A percentile compares a stretch with the other conserved stretches of the same genome.
Evolutionary conservation across 805 yeast genomes (phyloP).

Genomic region (Myxozyma melibiosi): DNA sequence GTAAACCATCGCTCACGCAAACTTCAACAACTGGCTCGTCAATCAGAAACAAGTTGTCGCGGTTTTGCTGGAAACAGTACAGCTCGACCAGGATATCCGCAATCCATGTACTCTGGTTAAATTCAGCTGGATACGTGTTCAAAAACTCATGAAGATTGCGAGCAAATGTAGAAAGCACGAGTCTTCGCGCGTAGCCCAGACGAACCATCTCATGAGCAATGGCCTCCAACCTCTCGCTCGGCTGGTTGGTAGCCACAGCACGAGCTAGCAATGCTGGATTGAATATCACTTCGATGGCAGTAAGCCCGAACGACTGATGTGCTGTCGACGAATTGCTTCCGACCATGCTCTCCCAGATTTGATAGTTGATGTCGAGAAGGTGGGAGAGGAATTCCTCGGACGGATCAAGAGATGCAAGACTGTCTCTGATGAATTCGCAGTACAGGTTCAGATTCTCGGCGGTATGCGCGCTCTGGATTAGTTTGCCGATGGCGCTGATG

Average conservation of each 20-base stretch:
- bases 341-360: slow-evolving; percentile 6
- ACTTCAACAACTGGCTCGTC: slow-evolving; percentile 52
- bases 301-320: slow-evolving; percentile 6
- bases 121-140: not conserved
- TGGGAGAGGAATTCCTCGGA: not conserved
- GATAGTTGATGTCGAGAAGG: slow-evolving; percentile 2
- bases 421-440: slow-evolving; percentile 3
- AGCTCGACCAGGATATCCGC: slow-evolving; percentile 51
- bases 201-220: slow-evolving; percentile 36
- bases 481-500: slow-evolving; percentile 2
- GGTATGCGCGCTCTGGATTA: slow-evolving; percentile 4
- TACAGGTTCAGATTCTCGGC: slow-evolving; percentile 6
- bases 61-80: slow-evolving; percentile 55
- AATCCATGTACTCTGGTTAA: slow-evolving; percentile 51
- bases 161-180: slow-evolving; percentile 64
- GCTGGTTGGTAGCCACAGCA: not conserved
- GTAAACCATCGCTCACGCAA: not conserved
- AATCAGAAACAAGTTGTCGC: slow-evolving; percentile 57
- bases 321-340: slow-evolving; percentile 8
- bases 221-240: not conserved
- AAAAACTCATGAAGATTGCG: slow-evolving; percentile 44
- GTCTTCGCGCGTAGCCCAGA: slow-evolving; percentile 57
- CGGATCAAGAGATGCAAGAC: not conserved
- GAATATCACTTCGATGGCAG: slow-evolving; percentile 15
- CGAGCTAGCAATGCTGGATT: not conserved